These are phyloP conservation scores for Alternaria sp. DNA, from an alignment of 2,329 filamentous ascomycete genomes.

Conservation along the genomic window DNA sequence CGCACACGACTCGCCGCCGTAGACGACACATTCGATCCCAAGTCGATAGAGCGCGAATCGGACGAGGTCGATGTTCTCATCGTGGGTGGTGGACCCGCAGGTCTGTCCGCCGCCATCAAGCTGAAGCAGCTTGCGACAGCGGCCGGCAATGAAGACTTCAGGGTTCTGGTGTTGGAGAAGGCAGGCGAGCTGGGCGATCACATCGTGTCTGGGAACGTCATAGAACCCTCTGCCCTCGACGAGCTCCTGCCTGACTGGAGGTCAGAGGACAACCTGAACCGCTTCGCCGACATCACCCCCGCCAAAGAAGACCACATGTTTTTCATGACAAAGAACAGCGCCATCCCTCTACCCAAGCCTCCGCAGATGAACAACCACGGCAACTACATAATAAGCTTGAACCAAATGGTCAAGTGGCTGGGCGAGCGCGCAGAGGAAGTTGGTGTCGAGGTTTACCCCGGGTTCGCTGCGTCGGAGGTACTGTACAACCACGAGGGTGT, in stretches of 20 bases:
- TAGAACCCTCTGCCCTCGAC: slow-evolving; percentile 85
- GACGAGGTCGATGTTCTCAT: slow-evolving; percentile 98
- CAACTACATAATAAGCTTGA: slow-evolving; percentile 96
- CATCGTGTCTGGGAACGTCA: slow-evolving; percentile 93
- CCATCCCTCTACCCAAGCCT: slow-evolving; percentile 83
- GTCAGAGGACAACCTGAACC: slow-evolving; percentile 81
- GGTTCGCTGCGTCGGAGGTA: slow-evolving; percentile 92
- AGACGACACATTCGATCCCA: slow-evolving; percentile 52
- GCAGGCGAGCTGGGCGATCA: slow-evolving; percentile 94
- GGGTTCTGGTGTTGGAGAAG: slow-evolving; percentile 92
- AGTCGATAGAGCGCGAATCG: slow-evolving; percentile 78
- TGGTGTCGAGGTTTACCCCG: slow-evolving; percentile 94
- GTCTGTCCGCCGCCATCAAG: slow-evolving; percentile 89
- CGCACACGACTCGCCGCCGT: slow-evolving; percentile 43
- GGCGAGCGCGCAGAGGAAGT: slow-evolving; percentile 95
- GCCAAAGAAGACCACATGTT: slow-evolving; percentile 88
- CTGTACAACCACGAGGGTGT: slow-evolving; percentile 86
- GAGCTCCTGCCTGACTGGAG: slow-evolving; percentile 96
- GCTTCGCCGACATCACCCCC: slow-evolving; percentile 86
- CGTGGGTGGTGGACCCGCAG: slow-evolving; percentile 92
- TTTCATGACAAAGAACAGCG: slow-evolving; percentile 81
- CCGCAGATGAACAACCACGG: slow-evolving; percentile 98
- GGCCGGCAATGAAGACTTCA: slow-evolving; percentile 93
- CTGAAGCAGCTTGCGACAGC: slow-evolving; percentile 95
- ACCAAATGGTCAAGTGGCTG: slow-evolving; percentile 94